A percentile compares a stretch with the other conserved stretches of the same genome.
phyloP scores from a whole-genome alignment of 2,329 filamentous ascomycete species.

The Fusarium decemcellulare region DNA sequence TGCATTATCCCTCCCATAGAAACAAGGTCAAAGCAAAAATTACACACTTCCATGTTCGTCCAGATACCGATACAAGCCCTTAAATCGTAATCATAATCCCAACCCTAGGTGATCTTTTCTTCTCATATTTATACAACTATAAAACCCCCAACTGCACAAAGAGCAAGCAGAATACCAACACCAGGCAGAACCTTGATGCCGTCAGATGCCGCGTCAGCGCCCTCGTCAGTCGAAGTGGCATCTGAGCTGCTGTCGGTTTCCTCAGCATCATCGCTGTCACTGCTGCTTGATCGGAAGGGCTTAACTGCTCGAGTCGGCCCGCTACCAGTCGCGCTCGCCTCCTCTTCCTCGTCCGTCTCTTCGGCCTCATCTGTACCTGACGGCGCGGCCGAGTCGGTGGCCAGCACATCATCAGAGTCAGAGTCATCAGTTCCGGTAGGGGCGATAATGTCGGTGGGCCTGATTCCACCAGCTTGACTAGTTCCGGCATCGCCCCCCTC shows the following conservation, averaged over 20 bases:
- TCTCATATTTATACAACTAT: no score
- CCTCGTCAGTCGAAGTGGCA: background rate
- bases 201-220: conserved; percentile 15
- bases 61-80: no score
- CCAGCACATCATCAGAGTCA: conserved; percentile 11
- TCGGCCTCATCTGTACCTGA: background rate
- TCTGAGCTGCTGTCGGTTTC: conserved; percentile 15
- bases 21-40: no score
- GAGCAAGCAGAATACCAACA: conserved; percentile 18
- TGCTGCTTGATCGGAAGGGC: conserved; percentile 30
- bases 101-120: no score
- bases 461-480: background rate
- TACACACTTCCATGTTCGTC: no score
- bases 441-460: background rate
- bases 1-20: no score
- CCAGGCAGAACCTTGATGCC: conserved; percentile 23
- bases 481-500: background rate
- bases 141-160: no score
- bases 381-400: conserved; percentile 25
- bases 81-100: no score
- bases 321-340: background rate
- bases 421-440: background rate
- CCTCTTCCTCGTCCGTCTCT: background rate
- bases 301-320: conserved; percentile 24
- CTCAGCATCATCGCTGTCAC: conserved; percentile 2